Evolutionary conservation across 306 rosid species (phyloP), one percentile per base, ranked within the genome.

Genomic region (Dryas drummondii): DNA sequence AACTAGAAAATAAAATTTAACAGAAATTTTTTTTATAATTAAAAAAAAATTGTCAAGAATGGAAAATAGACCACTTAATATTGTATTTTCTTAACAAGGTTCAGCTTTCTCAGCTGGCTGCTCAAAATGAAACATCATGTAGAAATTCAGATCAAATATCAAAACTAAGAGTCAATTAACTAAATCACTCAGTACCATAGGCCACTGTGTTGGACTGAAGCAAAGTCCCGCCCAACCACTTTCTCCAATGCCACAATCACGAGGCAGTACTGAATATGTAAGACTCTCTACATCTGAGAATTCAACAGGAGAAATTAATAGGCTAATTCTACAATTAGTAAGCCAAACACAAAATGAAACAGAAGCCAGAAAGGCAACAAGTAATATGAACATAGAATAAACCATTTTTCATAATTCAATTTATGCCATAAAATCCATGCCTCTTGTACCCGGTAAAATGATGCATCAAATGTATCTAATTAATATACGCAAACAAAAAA

Each of bases 191-290:
- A 84, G 80, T 84, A 93, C 98, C 90, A 77, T 81, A 73, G 87
- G 88, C 86, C 70, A 84, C 66, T 93, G 97, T 67, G 72, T 77
- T 17, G 97, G 97, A 83, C 86, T 91, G 87, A 93, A 93, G 89
- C 94, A 82, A 47, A 93, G 88, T 59, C 98, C 98, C 11, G 94
- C 86, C 98, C 98, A 93, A 77, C 97, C 85, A 66, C 97, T 88
- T 82, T 93, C 98, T 57, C 96, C 92, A 70, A 89, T 64, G 66
- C 97, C 93, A 77, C 80, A 74, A 79, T 91, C 96, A 47, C 65
- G 86, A 77, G 97, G 97, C 73, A 84, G 70, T 59, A 81, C 98
- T 26, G 96, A 89, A 82, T 91, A 93, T 9, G 92, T 88, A 75
- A 93, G 84, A 83, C 81, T 83, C 76, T 87, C 92, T 75, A 83